Evolutionary conservation across 1,284 basidiomycete species (phyloP).

Genomic region (Cutaneotrichosporon cavernicola): DNA sequence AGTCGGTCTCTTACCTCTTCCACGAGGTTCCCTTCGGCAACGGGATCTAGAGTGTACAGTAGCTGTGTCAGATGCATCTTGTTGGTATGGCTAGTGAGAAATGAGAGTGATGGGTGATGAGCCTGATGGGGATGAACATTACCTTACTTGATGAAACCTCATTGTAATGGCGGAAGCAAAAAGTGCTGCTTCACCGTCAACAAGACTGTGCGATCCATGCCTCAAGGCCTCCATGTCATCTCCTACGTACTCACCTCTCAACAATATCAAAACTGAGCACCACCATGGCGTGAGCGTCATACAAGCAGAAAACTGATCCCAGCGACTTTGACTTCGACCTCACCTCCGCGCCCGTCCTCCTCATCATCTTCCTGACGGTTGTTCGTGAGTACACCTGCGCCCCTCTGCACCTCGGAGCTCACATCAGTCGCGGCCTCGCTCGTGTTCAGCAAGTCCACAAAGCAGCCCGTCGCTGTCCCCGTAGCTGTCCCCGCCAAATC

Average conservation of each 20-base stretch:
- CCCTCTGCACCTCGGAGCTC: background rate
- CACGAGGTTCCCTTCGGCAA: slow-evolving; percentile 53
- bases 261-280: background rate
- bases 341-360: slow-evolving; percentile 34
- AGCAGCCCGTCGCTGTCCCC: slow-evolving; percentile 11
- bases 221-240: background rate
- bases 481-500: background rate
- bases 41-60: slow-evolving; percentile 24
- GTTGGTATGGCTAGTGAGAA: background rate
- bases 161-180: slow-evolving; percentile 11
- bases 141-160: background rate
- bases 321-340: slow-evolving; percentile 38
- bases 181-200: background rate
- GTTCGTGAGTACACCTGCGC: slow-evolving; percentile 35
- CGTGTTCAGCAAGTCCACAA: slow-evolving; percentile 20
- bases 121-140: background rate
- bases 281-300: slow-evolving; percentile 4
- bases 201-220: background rate
- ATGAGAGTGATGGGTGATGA: background rate
- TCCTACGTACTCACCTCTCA: background rate
- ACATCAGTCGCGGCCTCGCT: slow-evolving; percentile 17
- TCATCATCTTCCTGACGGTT: slow-evolving; percentile 39
- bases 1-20: slow-evolving; percentile 54
- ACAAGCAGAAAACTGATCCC: background rate
- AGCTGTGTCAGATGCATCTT: slow-evolving; percentile 14